Percentiles rank a stretch among this genome's conserved stretches.
These are phyloP conservation scores for Phyllosticta capitalensis DNA, from an alignment of 2,329 filamentous ascomycete species.

Conservation along the genomic window DNA sequence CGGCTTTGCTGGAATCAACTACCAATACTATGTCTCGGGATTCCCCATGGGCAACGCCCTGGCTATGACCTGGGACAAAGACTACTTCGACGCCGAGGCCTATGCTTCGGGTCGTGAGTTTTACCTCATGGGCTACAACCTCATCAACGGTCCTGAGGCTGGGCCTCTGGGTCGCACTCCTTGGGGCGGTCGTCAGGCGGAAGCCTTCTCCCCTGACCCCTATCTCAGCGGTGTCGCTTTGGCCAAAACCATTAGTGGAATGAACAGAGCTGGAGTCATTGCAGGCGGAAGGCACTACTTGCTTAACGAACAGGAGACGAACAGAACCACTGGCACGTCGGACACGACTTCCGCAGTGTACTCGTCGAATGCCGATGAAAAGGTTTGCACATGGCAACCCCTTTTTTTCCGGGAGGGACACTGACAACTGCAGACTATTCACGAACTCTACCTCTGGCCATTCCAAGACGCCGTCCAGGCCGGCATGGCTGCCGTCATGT, in stretches of 20 bases:
- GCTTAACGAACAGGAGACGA: conserved; percentile 23
- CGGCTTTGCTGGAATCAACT: conserved; percentile 16
- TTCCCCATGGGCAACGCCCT: conserved; percentile 16
- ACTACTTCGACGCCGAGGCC: conserved; percentile 14
- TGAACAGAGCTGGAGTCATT: conserved; percentile 4
- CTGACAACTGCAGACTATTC: conserved; percentile 11
- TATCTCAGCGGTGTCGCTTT: conserved; percentile 1
- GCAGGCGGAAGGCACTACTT: conserved; percentile 17
- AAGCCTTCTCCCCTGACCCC: conserved; percentile 4
- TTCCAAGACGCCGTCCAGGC: conserved; percentile 22
- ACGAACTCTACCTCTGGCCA: conserved; percentile 25
- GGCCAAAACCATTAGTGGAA: neutral
- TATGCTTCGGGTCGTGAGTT: conserved; percentile 15
- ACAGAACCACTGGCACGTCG: conserved; percentile 9
- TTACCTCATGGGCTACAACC: conserved; percentile 16
- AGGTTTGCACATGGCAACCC: neutral
- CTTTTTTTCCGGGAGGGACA: conserved; percentile 6
- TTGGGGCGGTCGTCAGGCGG: conserved; percentile 4
- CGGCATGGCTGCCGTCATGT: conserved; percentile 23
- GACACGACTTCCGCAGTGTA: neutral
- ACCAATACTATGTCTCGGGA: conserved; percentile 16
- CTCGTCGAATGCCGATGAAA: conserved; percentile 18
- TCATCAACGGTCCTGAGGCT: conserved; percentile 15
- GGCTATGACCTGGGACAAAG: conserved; percentile 18
- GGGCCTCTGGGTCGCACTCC: conserved; percentile 3